Evolutionary conservation across 2,329 filamentous ascomycete genomes (phyloP).

Genomic region (Fonsecaea monophora): DNA sequence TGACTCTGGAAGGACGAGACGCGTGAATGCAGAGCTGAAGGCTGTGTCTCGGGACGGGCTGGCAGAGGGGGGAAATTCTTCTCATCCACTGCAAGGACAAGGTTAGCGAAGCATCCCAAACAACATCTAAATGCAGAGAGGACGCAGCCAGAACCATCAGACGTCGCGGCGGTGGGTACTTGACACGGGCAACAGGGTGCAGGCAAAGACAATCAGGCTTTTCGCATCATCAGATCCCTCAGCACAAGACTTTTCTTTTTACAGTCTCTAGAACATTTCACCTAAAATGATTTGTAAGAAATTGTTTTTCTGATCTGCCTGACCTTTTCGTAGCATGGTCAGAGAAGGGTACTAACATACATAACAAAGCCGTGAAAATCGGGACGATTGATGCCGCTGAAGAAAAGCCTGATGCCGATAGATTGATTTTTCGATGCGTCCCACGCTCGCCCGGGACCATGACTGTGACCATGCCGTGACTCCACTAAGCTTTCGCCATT

Average conservation of each 20-base stretch:
- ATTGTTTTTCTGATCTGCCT: slow-evolving; percentile 39
- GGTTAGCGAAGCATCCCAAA: slow-evolving; percentile 36
- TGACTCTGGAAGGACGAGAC: slow-evolving; percentile 45
- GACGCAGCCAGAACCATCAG: slow-evolving; percentile 30
- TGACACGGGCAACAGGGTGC: slow-evolving; percentile 22
- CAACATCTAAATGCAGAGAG: slow-evolving; percentile 26
- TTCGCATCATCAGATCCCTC: slow-evolving; percentile 33
- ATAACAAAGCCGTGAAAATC: slow-evolving; percentile 45
- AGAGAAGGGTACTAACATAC: slow-evolving; percentile 57
- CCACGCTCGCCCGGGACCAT: slow-evolving; percentile 33
- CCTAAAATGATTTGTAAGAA: slow-evolving; percentile 37
- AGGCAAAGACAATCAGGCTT: slow-evolving; percentile 35
- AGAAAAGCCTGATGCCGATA: slow-evolving; percentile 48
- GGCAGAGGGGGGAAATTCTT: slow-evolving; percentile 57
- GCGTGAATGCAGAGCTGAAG: slow-evolving; percentile 47
- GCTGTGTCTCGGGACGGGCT: slow-evolving; percentile 43
- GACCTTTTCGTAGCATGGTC: slow-evolving; percentile 30
- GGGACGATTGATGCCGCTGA: slow-evolving; percentile 47
- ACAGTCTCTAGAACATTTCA: slow-evolving; percentile 32
- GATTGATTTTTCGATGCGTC: slow-evolving; percentile 39
- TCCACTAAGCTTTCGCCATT: slow-evolving; percentile 37
- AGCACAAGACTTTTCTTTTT: slow-evolving; percentile 26
- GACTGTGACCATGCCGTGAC: slow-evolving; percentile 35
- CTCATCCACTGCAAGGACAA: slow-evolving; percentile 49
- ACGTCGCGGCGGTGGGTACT: slow-evolving; percentile 36